phyloP scores from a whole-genome alignment of 768 basidiomycete species.

The Tubosaeta sp. region DNA sequence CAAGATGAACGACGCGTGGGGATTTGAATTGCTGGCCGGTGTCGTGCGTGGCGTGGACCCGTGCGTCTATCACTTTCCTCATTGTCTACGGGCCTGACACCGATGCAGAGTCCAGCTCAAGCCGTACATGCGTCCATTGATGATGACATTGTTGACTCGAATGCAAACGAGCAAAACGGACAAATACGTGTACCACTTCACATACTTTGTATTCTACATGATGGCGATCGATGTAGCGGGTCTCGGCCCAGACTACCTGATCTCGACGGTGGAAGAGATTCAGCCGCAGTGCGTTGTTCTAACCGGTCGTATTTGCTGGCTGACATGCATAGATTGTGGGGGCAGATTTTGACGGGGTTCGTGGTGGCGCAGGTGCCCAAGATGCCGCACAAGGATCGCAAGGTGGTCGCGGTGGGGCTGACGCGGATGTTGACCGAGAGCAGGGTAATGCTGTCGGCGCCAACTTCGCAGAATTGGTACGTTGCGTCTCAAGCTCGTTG shows the following conservation, averaged over 20 bases:
- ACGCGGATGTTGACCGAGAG: slow-evolving; percentile 76
- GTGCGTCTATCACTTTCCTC: slow-evolving; percentile 34
- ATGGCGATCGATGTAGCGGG: slow-evolving; percentile 73
- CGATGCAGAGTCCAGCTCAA: slow-evolving; percentile 52
- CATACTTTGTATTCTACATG: slow-evolving; percentile 70
- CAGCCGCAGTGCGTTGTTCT: slow-evolving; percentile 62
- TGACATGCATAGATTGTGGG: slow-evolving; percentile 56
- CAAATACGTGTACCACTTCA: slow-evolving; percentile 78
- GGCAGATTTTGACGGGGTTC: slow-evolving; percentile 71
- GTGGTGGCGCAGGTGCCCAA: slow-evolving; percentile 78
- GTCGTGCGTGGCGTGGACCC: slow-evolving; percentile 68
- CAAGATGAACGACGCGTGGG: slow-evolving; percentile 85
- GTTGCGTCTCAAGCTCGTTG: slow-evolving; percentile 7
- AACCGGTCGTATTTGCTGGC: not conserved
- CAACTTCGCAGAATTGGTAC: slow-evolving; percentile 64
- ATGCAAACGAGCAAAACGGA: slow-evolving; percentile 89
- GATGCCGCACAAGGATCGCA: slow-evolving; percentile 78
- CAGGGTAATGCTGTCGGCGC: slow-evolving; percentile 60
- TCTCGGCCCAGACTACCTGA: slow-evolving; percentile 73
- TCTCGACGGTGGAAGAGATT: slow-evolving; percentile 74
- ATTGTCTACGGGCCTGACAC: not conserved
- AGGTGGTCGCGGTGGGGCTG: slow-evolving; percentile 77
- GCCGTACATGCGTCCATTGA: slow-evolving; percentile 68
- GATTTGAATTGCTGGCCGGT: slow-evolving; percentile 82
- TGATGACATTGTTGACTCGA: slow-evolving; percentile 77